Percentiles rank a stretch among this genome's conserved stretches.
Conservation (phyloP, 2,329 filamentous ascomycete genomes). For the Thelonectria rubi region DNA sequence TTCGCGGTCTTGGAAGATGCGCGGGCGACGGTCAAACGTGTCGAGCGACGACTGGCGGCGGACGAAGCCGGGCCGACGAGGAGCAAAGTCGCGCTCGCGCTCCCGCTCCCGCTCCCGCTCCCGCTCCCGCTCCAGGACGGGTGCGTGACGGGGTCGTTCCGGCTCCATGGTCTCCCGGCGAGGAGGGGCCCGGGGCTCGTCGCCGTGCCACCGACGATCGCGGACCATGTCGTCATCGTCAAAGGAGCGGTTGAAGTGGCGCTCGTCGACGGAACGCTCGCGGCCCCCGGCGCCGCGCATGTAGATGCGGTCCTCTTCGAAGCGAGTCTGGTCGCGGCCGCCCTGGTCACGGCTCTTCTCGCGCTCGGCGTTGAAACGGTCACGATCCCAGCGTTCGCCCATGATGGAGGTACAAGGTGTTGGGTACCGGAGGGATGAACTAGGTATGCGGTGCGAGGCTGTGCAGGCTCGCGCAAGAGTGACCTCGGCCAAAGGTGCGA, state of each 20-base stretch:
- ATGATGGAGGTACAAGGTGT: slow-evolving; percentile 33
- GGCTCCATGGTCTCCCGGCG: slow-evolving; percentile 46
- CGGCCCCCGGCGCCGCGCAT: slow-evolving; percentile 51
- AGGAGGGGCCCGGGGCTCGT: slow-evolving; percentile 55
- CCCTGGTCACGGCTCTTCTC: slow-evolving; percentile 53
- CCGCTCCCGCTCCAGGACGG: slow-evolving; percentile 64
- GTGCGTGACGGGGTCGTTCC: slow-evolving; percentile 58
- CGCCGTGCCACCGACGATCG: slow-evolving; percentile 65
- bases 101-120: slow-evolving; percentile 66
- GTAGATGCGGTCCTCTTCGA: slow-evolving; percentile 60
- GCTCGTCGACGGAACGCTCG: slow-evolving; percentile 59
- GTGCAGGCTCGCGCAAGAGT: not conserved
- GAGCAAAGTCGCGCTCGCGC: slow-evolving; percentile 56
- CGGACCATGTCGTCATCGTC: slow-evolving; percentile 59
- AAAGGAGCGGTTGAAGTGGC: slow-evolving; percentile 53
- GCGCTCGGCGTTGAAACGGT: slow-evolving; percentile 56
- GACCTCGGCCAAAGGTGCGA: not conserved
- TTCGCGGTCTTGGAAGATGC: slow-evolving; percentile 62
- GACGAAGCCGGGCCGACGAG: slow-evolving; percentile 72
- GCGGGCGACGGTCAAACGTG: slow-evolving; percentile 82
- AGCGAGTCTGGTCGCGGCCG: slow-evolving; percentile 52
- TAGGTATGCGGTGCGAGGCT: slow-evolving; percentile 22
- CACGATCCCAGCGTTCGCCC: slow-evolving; percentile 62
- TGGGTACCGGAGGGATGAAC: slow-evolving; percentile 18
- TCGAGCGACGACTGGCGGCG: slow-evolving; percentile 90